Evolutionary conservation across 192 early-diverging fungal genomes (phyloP), one percentile per base, ranked within the genome.

Genomic region (Backusella morwellensis): DNA sequence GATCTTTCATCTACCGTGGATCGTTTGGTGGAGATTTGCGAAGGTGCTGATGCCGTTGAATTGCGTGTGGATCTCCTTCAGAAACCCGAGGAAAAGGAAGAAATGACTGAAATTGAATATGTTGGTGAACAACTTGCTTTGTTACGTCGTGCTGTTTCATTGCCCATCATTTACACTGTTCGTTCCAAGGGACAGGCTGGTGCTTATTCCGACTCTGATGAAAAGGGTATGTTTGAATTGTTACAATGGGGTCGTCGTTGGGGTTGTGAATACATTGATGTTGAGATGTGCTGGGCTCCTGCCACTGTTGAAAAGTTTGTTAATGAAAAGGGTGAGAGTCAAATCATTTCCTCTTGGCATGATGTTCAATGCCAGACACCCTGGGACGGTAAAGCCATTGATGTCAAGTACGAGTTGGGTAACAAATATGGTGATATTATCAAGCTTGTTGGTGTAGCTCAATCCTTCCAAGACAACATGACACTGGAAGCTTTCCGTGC

Each of bases 111-210:
- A 77, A 78, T 82, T 8, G 92, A 93, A 15, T 94, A 90, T 75
- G 88, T 97, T 75, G 90, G 88, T 15, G 78, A 88, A 21, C 96
- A 99, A 85, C 85, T 99, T 12, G 88, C 92, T 17, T 73, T 93
- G 36, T 86, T 98, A 6, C 89, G 95, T 9, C 87, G 91, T 34
- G 80, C 87, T 40, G 88, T 93, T 14, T 40, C 77, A 21, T 83
- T 98, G 73, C 97, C 98, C 17, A 91, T 99, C 8, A 90, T 99
- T 19, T 99, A 91, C 80, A 99, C 98, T 19, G 96, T 99, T 19
- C 89, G 98, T 44, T 95, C 97, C 2, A 81, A 84, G 72, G 86
- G 88, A 32, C 98, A 99, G 84, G 97, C 93, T 63, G 97, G 97
- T 35, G 88, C 87, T 6, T 99, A 93, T 86, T 88, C 92, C 8